phyloP scores from a whole-genome alignment of 1,284 basidiomycete genomes.

The Pterula multifida region DNA sequence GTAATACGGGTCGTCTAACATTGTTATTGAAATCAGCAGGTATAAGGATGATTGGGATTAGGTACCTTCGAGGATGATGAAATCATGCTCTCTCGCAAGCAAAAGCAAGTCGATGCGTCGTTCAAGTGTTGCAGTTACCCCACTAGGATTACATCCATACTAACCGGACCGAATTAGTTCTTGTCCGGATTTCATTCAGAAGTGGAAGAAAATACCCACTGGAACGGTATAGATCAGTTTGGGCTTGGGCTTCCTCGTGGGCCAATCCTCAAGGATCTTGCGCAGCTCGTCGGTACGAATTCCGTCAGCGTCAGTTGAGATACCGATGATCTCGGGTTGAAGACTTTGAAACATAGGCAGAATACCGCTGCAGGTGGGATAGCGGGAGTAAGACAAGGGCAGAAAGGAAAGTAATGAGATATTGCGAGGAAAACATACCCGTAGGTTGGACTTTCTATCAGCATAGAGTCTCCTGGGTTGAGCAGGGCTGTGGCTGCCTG shows the following conservation, averaged over 20 bases:
- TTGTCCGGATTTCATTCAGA: constrained; percentile 3
- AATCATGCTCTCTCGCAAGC: constrained; percentile 64
- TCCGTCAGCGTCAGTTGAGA: constrained; percentile 72
- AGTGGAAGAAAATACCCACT: constrained; percentile 24
- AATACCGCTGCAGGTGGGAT: constrained; percentile 46
- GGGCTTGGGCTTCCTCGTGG: constrained; percentile 58
- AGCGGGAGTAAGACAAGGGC: not conserved
- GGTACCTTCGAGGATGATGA: constrained; percentile 78
- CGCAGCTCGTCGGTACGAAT: constrained; percentile 57
- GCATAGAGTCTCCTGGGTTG: constrained; percentile 72
- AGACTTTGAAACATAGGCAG: constrained; percentile 49
- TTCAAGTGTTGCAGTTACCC: constrained; percentile 61
- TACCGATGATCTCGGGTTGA: constrained; percentile 57
- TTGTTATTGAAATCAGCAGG: not conserved
- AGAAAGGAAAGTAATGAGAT: constrained; percentile 10
- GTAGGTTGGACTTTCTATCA: constrained; percentile 84
- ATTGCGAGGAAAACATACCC: constrained; percentile 36
- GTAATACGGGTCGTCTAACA: constrained; percentile 68
- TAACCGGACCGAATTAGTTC: constrained; percentile 16
- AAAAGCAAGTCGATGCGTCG: constrained; percentile 71
- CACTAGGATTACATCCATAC: constrained; percentile 81
- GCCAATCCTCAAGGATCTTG: constrained; percentile 66
- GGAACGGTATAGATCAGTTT: constrained; percentile 80
- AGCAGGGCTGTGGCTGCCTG: constrained; percentile 50
- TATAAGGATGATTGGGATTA: constrained; percentile 6